Percentiles rank a stretch among this genome's conserved stretches.
phyloP scores from a whole-genome alignment of 108 stramenopile species.

The Pelagomonas calceolata region DNA sequence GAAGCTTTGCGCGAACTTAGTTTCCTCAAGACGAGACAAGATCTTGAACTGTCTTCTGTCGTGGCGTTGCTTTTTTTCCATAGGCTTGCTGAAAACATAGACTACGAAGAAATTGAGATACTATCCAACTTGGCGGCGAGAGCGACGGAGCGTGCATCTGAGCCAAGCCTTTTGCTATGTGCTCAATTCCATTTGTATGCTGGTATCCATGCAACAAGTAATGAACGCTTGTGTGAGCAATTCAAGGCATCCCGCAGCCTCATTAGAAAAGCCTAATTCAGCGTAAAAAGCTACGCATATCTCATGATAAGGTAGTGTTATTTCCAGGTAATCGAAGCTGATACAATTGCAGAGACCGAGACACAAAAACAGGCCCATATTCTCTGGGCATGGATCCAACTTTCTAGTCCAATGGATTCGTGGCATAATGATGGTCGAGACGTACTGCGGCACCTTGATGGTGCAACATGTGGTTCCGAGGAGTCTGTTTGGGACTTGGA shows the following conservation, averaged over 20 bases:
- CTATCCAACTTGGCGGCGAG: constrained; percentile 15
- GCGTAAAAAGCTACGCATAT: too few relatives aligned
- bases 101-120: constrained; percentile 29
- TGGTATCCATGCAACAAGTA: constrained; percentile 16
- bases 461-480: background rate
- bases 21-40: constrained; percentile 27
- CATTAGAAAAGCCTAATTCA: too few relatives aligned
- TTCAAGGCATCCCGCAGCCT: too few relatives aligned
- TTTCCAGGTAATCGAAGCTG: too few relatives aligned
- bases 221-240: background rate
- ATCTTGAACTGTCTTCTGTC: constrained; percentile 28
- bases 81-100: constrained; percentile 21
- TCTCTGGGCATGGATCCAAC: constrained; percentile 31
- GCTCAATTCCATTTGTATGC: constrained; percentile 21
- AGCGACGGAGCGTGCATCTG: constrained; percentile 30
- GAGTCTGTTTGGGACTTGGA: constrained; percentile 28
- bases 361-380: constrained; percentile 17
- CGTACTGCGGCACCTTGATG: constrained; percentile 13
- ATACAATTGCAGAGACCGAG: constrained; percentile 8
- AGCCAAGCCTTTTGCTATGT: constrained; percentile 20
- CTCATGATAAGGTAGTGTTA: too few relatives aligned
- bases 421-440: background rate
- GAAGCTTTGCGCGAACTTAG: constrained; percentile 13
- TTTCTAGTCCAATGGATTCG: constrained; percentile 11
- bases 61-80: constrained; percentile 36